A percentile compares a stretch with the other conserved stretches of the same genome.
Evolutionary conservation across 768 basidiomycete species (phyloP).

Genomic region (Kondoa malvinella): DNA sequence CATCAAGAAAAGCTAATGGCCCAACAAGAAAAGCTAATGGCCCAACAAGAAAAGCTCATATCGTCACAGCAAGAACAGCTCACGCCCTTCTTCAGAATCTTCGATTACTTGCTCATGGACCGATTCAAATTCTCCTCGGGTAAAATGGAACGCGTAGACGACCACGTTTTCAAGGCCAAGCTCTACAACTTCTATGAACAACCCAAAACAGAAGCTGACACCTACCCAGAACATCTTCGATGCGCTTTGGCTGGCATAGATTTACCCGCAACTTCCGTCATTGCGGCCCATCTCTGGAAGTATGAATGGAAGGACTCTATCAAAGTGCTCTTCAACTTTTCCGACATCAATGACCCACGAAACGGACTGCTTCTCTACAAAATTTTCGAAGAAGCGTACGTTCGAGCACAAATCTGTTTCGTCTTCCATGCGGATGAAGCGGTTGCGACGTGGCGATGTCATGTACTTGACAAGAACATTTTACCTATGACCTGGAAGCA

Average conservation of each 20-base stretch:
- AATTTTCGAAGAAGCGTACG: background rate
- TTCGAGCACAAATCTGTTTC: background rate
- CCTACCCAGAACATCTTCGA: background rate
- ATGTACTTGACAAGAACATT: background rate
- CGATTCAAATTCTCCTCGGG: background rate
- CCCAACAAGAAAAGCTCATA: too few relatives aligned
- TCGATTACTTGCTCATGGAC: background rate
- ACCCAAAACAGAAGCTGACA: background rate
- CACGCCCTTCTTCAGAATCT: too few relatives aligned
- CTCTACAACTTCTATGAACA: background rate
- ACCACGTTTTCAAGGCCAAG: background rate
- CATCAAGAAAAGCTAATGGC: too few relatives aligned
- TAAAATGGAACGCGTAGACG: background rate
- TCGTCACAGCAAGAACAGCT: too few relatives aligned
- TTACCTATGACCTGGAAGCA: background rate
- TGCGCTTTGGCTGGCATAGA: background rate
- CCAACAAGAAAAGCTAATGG: too few relatives aligned
- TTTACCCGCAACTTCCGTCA: background rate
- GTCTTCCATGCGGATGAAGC: background rate
- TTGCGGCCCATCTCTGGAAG: background rate
- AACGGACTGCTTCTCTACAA: background rate
- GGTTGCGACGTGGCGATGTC: background rate
- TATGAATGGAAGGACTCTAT: background rate
- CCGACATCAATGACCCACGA: background rate
- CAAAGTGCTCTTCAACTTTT: background rate